Conservation (phyloP, 768 basidiomycete species). For the Lyophyllum decastes region DNA sequence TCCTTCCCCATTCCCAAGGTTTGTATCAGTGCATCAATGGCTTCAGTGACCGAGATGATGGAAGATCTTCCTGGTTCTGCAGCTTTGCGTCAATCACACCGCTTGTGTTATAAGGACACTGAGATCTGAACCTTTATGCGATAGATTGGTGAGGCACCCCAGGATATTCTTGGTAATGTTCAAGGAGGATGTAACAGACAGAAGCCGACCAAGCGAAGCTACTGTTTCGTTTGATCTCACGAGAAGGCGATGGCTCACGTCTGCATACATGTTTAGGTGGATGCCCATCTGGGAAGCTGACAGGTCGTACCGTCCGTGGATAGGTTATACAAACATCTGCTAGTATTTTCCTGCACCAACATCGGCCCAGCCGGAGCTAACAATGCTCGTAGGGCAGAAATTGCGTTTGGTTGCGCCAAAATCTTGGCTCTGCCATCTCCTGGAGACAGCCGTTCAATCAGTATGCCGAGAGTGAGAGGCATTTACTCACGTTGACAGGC, state of each 20-base stretch:
- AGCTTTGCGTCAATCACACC: background rate
- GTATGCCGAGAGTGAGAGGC: background rate
- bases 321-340: slow-evolving; percentile 18
- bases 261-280: background rate
- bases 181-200: background rate
- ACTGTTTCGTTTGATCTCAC: slow-evolving; percentile 2
- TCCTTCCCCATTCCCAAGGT: slow-evolving; percentile 7
- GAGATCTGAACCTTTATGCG: slow-evolving; percentile 12
- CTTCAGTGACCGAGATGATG: slow-evolving; percentile 6
- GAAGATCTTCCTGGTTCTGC: slow-evolving; percentile 15
- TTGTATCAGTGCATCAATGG: slow-evolving; percentile 7
- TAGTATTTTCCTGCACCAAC: slow-evolving; percentile 14
- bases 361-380: background rate
- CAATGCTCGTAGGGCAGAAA: slow-evolving; percentile 6
- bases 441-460: background rate
- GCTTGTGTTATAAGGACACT: too few relatives aligned
- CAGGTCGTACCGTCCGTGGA: slow-evolving; percentile 14
- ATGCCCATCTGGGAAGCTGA: background rate
- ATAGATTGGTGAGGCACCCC: slow-evolving; percentile 18
- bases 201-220: slow-evolving; percentile 8
- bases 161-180: slow-evolving; percentile 14
- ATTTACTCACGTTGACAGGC: slow-evolving; percentile 16
- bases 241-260: slow-evolving; percentile 9
- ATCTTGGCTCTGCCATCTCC: background rate
- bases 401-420: slow-evolving; percentile 1